These are phyloP conservation scores for Phaffomyces thermotolerans DNA, from an alignment of 805 yeast genomes.

Conservation along the genomic window DNA sequence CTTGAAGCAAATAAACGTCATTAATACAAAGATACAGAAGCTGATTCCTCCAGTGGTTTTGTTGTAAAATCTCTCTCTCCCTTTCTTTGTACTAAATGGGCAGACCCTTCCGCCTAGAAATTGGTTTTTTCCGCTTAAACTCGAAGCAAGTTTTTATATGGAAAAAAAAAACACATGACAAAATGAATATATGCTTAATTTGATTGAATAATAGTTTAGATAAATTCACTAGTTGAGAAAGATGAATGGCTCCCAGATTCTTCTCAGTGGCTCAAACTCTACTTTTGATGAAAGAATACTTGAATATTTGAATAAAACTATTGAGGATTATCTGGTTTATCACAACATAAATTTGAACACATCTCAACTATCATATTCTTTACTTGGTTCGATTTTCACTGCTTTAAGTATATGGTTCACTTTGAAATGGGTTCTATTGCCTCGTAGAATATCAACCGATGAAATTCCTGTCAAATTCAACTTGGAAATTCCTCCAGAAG, in stretches of 20 bases:
- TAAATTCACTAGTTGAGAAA: not conserved
- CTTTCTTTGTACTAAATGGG: too few relatives aligned
- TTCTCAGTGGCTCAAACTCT: conserved; percentile 16
- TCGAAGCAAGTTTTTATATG: too few relatives aligned
- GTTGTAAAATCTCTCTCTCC: too few relatives aligned
- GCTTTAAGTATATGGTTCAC: conserved; percentile 9
- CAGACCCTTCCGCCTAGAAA: too few relatives aligned
- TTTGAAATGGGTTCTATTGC: conserved; percentile 8
- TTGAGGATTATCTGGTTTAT: conserved; percentile 14
- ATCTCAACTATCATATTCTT: conserved; percentile 14
- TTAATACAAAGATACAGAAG: not conserved
- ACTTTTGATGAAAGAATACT: conserved; percentile 20
- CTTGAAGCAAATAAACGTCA: conserved; percentile 22
- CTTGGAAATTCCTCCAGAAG: conserved; percentile 62
- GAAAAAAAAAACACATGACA: not conserved
- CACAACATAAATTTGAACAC: conserved; percentile 8
- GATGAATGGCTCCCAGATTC: conserved; percentile 9
- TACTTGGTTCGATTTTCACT: conserved; percentile 11
- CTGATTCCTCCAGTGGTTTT: too few relatives aligned
- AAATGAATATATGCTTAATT: too few relatives aligned
- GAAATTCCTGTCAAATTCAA: conserved; percentile 37
- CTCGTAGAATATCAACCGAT: conserved; percentile 1
- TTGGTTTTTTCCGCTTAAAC: too few relatives aligned
- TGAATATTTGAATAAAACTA: conserved; percentile 16
- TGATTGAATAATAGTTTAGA: not conserved